A percentile compares a stretch with the other conserved stretches of the same genome.
These are phyloP conservation scores for Penicillium palitans DNA, from an alignment of 2,329 filamentous ascomycete genomes.

Conservation along the genomic window DNA sequence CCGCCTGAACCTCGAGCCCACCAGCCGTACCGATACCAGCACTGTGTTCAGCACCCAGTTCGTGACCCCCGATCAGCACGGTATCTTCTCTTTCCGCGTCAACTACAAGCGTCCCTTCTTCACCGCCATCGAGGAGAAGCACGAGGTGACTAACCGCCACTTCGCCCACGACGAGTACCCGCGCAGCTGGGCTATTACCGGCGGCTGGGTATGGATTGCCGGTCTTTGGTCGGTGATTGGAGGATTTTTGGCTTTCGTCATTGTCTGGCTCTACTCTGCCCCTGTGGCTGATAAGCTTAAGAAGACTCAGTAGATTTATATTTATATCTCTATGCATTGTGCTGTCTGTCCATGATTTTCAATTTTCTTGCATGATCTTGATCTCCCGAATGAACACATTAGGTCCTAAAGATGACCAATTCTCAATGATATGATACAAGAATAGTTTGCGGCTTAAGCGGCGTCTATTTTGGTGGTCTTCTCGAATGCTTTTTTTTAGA, in stretches of 20 bases:
- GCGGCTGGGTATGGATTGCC: slow-evolving; percentile 91
- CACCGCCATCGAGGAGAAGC: slow-evolving; percentile 87
- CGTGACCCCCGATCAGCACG: slow-evolving; percentile 90
- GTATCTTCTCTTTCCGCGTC: slow-evolving; percentile 97
- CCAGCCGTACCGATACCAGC: slow-evolving; percentile 61
- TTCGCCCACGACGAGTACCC: slow-evolving; percentile 98
- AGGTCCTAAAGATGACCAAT: background rate
- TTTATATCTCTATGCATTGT: slow-evolving; percentile 22
- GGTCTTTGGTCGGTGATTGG: slow-evolving; percentile 80
- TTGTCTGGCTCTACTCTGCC: slow-evolving; percentile 80
- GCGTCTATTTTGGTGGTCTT: background rate
- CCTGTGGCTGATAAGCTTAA: slow-evolving; percentile 49
- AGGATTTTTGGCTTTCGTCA: slow-evolving; percentile 83
- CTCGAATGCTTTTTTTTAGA: background rate
- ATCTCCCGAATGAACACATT: slow-evolving; percentile 4
- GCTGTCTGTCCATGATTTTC: slow-evolving; percentile 26
- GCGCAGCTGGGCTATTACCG: slow-evolving; percentile 83
- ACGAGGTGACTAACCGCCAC: slow-evolving; percentile 90
- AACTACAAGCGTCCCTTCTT: slow-evolving; percentile 97
- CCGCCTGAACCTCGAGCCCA: slow-evolving; percentile 69
- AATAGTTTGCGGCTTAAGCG: background rate
- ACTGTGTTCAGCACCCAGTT: slow-evolving; percentile 75
- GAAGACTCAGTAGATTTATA: slow-evolving; percentile 47
- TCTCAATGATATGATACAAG: background rate
- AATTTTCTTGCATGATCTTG: slow-evolving; percentile 23